These are phyloP conservation scores for Cyberlindnera sargentensis DNA, from an alignment of 805 yeast species.

Conservation along the genomic window DNA sequence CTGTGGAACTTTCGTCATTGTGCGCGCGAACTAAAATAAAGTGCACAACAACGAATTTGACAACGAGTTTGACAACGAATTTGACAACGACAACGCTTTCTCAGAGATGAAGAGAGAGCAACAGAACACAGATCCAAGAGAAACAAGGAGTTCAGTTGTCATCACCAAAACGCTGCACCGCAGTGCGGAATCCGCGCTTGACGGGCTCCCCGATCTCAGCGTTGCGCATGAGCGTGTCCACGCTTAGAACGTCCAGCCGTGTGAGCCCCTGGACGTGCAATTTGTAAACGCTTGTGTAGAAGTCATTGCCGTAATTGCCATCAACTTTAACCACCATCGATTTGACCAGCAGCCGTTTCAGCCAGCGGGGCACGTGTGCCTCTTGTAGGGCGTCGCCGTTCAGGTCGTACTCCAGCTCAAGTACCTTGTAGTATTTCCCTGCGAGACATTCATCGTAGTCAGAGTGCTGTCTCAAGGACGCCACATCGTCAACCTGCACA, in stretches of 20 bases:
- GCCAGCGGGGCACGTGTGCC: conserved; percentile 25
- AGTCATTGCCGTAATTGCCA: conserved; percentile 31
- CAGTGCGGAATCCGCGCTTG: conserved; percentile 8
- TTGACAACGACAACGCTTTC: too few species aligned
- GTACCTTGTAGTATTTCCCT: conserved; percentile 5
- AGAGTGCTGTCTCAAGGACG: neutral
- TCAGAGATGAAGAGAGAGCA: neutral
- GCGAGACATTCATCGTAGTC: neutral
- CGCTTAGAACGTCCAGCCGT: conserved; percentile 24
- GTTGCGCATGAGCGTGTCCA: conserved; percentile 11
- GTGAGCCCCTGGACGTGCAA: conserved; percentile 37
- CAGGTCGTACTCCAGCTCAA: conserved; percentile 9
- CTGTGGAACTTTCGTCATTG: too few species aligned
- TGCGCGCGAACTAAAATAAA: too few species aligned
- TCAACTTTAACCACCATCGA: conserved; percentile 25
- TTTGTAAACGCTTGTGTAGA: conserved; percentile 31
- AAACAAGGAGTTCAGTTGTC: neutral
- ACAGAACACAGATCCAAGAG: neutral
- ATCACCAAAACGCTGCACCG: conserved; percentile 2
- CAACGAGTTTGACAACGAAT: too few species aligned
- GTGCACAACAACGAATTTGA: too few species aligned
- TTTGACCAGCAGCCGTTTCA: conserved; percentile 27
- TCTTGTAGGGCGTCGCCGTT: conserved; percentile 19
- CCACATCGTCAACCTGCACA: conserved; percentile 14
- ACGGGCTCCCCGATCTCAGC: conserved; percentile 11